Base-by-base conservation (phyloP, 768 basidiomycete species). In the Psilocybe azurescens region DNA sequence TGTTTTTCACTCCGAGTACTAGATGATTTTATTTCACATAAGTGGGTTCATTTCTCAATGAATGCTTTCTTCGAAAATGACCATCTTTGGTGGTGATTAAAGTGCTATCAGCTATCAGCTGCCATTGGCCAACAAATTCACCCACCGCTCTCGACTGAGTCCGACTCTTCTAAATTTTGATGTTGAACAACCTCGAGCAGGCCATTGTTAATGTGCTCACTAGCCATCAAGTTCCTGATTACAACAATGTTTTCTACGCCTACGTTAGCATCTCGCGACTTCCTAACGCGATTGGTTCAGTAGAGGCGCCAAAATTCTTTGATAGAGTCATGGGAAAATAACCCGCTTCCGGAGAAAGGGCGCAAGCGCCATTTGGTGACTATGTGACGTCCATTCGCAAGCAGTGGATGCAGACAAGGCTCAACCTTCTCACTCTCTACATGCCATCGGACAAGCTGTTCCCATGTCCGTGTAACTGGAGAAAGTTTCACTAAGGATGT, bases 201-300 rank as follows among this genome's bases (percentile, higher is more conserved):
- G 69, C 69, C 1, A 58, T 68, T 20, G 57, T 66, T 33, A 53
- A 67, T 14, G 67, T 72, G 24, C 57, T 72, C 16, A 53, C 64
- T 20, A 51, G 65, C 3, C 59, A 67, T 5, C 60, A 72, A 59
- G 61, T 63, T 16, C 67, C 69, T 51, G 53, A 55, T 41, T 60
- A 68, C 24, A 47, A 28, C 46, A 72, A 65, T 36, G 66, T 72
- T 13, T 53, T 69, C 9, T 48, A 51, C 3, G 67, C 66, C 38
- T 69, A 72, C 56, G 38, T n/a, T 49, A 6, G n/a, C 28, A 56
- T 46, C 18, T 44, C 32, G 13, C 20, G 33, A 8, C 53, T 41
- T 49, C 53, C 33, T 10, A 29, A 16, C 29, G 33, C 24, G 11
- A 41, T 11, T 18, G 20, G 24, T 6, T 2, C 6, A 2, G 13